These are phyloP conservation scores for Starmera amethionina DNA, from an alignment of 805 yeast genomes.

Conservation along the genomic window DNA sequence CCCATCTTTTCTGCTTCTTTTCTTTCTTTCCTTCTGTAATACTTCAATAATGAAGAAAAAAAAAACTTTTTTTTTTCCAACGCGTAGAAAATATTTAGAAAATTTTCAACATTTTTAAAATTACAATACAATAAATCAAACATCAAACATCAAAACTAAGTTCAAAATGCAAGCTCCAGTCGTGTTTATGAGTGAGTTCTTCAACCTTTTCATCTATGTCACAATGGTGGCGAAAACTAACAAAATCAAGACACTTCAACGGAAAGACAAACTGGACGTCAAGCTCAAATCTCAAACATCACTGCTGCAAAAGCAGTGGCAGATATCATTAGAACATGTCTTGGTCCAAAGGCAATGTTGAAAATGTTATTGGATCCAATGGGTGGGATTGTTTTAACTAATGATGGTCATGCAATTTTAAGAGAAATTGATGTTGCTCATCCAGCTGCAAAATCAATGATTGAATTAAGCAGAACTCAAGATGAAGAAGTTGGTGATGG, in stretches of 20 bases:
- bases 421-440: conserved; percentile 97
- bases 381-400: conserved; percentile 92
- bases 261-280: conserved; percentile 92
- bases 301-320: conserved; percentile 99
- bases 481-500: conserved; percentile 99
- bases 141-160: conserved; percentile 1
- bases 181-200: conserved; percentile 55
- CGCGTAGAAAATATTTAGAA: neutral
- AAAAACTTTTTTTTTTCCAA: neutral
- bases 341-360: conserved; percentile 98
- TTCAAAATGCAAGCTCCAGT: conserved; percentile 71
- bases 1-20: neutral
- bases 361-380: conserved; percentile 93
- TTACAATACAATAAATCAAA: neutral
- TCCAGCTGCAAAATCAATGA: conserved; percentile 99
- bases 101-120: too few species aligned
- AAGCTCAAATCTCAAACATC: conserved; percentile 93
- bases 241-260: conserved; percentile 78
- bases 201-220: too few species aligned
- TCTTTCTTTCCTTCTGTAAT: neutral
- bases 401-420: conserved; percentile 97
- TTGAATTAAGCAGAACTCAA: conserved; percentile 92
- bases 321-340: conserved; percentile 93
- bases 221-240: too few species aligned
- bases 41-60: neutral